Evolutionary conservation across 2,329 filamentous ascomycete genomes (phyloP).

Genomic region (Fusarium poae): DNA sequence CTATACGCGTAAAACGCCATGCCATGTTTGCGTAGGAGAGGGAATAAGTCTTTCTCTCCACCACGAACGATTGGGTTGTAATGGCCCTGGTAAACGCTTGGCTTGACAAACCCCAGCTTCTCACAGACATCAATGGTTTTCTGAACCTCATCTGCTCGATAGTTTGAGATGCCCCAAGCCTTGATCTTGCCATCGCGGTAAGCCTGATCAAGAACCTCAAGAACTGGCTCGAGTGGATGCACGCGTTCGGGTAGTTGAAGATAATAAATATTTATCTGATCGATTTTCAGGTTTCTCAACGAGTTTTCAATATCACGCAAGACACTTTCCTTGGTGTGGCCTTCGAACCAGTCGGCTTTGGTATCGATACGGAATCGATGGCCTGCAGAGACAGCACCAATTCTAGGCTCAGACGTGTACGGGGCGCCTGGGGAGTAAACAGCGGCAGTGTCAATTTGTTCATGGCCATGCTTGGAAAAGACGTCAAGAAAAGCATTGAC

Average conservation of each 20-base stretch:
- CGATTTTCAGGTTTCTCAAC: slow-evolving; percentile 48
- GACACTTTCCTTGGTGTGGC: slow-evolving; percentile 50
- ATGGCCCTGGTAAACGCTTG: slow-evolving; percentile 61
- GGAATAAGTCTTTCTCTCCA: slow-evolving; percentile 59
- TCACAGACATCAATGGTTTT: slow-evolving; percentile 59
- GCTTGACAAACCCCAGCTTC: slow-evolving; percentile 56
- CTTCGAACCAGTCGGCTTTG: slow-evolving; percentile 51
- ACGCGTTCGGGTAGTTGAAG: slow-evolving; percentile 53
- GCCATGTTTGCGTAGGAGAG: slow-evolving; percentile 56
- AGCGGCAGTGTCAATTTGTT: slow-evolving; percentile 52
- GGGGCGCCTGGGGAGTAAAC: slow-evolving; percentile 49
- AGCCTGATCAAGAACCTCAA: slow-evolving; percentile 58
- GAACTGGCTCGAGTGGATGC: slow-evolving; percentile 58
- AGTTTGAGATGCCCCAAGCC: slow-evolving; percentile 62
- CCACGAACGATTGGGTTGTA: slow-evolving; percentile 61
- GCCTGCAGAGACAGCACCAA: slow-evolving; percentile 49
- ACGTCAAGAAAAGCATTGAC: slow-evolving; percentile 41
- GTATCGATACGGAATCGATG: slow-evolving; percentile 54
- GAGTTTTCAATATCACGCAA: slow-evolving; percentile 50
- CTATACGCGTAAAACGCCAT: slow-evolving; percentile 61
- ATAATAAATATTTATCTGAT: slow-evolving; percentile 42
- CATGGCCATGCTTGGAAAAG: slow-evolving; percentile 46
- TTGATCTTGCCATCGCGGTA: slow-evolving; percentile 59
- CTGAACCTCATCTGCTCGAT: slow-evolving; percentile 59
- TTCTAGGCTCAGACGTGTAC: slow-evolving; percentile 49